These are phyloP conservation scores for Endoconidiophora polonica DNA, from an alignment of 2,329 filamentous ascomycete species.

Conservation along the genomic window DNA sequence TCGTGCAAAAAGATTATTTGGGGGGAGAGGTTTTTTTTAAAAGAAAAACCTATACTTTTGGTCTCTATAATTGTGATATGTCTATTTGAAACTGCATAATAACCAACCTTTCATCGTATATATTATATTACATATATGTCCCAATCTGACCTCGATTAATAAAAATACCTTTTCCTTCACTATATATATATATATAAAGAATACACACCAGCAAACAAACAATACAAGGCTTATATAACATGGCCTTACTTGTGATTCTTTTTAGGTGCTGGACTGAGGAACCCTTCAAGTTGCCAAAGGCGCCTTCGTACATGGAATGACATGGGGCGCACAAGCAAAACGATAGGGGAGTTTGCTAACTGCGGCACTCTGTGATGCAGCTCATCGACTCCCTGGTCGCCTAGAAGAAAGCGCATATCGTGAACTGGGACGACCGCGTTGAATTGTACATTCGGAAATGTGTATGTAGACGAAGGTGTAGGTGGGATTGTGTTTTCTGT, in stretches of 20 bases:
- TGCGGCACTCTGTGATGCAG: constrained; percentile 22
- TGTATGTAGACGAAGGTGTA: constrained; percentile 18
- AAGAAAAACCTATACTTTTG: not conserved
- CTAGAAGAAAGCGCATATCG: constrained; percentile 34
- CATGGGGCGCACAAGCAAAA: constrained; percentile 26
- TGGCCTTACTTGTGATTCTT: not conserved
- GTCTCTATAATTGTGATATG: too few relatives aligned
- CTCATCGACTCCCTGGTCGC: constrained; percentile 25
- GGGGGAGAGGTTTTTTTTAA: not conserved
- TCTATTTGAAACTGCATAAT: not conserved
- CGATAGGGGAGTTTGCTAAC: constrained; percentile 24
- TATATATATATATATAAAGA: too few relatives aligned
- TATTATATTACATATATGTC: too few relatives aligned
- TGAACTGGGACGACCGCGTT: constrained; percentile 32
- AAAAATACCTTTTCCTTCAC: too few relatives aligned
- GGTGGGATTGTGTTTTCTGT: too few relatives aligned
- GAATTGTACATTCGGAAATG: constrained; percentile 20
- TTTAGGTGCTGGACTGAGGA: constrained; percentile 19
- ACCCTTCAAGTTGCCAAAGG: constrained; percentile 44
- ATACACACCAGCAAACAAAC: too few relatives aligned
- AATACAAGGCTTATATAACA: too few relatives aligned
- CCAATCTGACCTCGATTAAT: too few relatives aligned
- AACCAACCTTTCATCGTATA: not conserved
- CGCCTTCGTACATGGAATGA: constrained; percentile 30
- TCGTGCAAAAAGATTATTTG: not conserved